Evolutionary conservation across 495 filamentous ascomycete genomes (phyloP).

Genomic region (Podospora appendiculata): DNA sequence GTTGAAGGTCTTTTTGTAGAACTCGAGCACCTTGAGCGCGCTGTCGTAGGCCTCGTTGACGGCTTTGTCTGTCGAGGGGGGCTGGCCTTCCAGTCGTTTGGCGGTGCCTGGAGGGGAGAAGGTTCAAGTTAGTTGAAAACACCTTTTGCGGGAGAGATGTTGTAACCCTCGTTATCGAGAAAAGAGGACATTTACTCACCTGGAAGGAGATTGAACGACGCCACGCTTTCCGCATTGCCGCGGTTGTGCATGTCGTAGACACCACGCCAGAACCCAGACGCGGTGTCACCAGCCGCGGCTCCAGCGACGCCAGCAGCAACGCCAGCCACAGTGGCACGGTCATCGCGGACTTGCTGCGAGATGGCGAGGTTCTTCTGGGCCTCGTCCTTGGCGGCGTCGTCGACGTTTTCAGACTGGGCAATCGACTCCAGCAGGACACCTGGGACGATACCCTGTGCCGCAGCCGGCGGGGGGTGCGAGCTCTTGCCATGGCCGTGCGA

Average conservation of each 20-base stretch:
- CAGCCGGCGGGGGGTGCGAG: not conserved
- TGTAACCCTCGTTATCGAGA: no score
- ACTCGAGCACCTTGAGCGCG: conserved; percentile 27
- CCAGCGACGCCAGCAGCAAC: not conserved
- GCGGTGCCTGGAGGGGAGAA: no score
- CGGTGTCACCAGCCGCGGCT: not conserved
- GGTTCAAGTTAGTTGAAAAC: no score
- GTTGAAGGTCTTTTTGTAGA: conserved; percentile 33
- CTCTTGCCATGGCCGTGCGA: conserved; percentile 2
- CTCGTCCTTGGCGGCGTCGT: conserved; percentile 18
- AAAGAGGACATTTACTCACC: no score
- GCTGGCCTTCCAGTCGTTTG: not conserved
- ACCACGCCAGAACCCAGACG: no score
- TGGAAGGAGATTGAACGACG: no score
- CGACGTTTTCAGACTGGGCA: conserved; percentile 17
- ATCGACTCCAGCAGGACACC: conserved; percentile 25
- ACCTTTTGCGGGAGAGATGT: no score
- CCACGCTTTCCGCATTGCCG: no score
- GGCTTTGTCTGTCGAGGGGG: not conserved
- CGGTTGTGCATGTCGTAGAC: no score
- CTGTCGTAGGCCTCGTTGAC: conserved; percentile 28
- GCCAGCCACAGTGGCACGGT: conserved; percentile 5
- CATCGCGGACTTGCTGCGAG: conserved; percentile 9
- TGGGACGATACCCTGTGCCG: conserved; percentile 18
- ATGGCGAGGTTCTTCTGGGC: conserved; percentile 26